Evolutionary conservation across 2,329 filamentous ascomycete species (phyloP).

Genomic region (Cordyceps militaris): DNA sequence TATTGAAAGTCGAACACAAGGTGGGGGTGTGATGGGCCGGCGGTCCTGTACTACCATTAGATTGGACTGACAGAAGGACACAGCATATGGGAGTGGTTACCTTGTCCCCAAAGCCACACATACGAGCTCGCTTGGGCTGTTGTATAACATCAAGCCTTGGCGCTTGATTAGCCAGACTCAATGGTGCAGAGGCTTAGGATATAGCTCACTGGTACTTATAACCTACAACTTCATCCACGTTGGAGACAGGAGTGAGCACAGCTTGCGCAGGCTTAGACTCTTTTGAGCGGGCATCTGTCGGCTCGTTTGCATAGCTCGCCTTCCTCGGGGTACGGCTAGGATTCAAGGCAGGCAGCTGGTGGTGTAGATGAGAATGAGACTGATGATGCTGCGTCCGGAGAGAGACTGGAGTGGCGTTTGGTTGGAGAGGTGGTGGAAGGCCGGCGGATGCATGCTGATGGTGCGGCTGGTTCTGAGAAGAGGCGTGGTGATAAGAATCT

Average conservation of each 20-base stretch:
- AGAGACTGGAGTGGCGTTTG: not conserved
- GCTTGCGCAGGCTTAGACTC: not conserved
- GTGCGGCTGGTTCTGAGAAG: not conserved
- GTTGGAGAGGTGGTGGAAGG: constrained; percentile 2
- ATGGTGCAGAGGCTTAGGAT: not conserved
- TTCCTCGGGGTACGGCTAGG: not conserved
- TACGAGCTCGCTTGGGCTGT: constrained; percentile 85
- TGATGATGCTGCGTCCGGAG: constrained; percentile 7
- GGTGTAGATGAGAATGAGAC: not conserved
- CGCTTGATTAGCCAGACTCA: constrained; percentile 16
- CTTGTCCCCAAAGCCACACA: constrained; percentile 99
- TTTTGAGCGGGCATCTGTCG: not conserved
- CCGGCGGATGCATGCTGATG: not conserved
- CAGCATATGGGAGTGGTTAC: constrained; percentile 37
- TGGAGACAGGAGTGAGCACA: constrained; percentile 24
- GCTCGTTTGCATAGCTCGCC: not conserved
- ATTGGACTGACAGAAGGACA: not conserved
- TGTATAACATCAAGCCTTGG: constrained; percentile 71
- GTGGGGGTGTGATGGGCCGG: constrained; percentile 89
- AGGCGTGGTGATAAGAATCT: not conserved
- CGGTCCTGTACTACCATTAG: constrained; percentile 59
- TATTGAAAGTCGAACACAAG: constrained; percentile 79
- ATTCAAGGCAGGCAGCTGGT: not conserved
- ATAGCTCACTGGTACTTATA: constrained; percentile 29
- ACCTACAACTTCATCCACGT: constrained; percentile 28